Evolutionary conservation across 2,329 filamentous ascomycete genomes (phyloP).

Genomic region (Arachnomyces sp.): DNA sequence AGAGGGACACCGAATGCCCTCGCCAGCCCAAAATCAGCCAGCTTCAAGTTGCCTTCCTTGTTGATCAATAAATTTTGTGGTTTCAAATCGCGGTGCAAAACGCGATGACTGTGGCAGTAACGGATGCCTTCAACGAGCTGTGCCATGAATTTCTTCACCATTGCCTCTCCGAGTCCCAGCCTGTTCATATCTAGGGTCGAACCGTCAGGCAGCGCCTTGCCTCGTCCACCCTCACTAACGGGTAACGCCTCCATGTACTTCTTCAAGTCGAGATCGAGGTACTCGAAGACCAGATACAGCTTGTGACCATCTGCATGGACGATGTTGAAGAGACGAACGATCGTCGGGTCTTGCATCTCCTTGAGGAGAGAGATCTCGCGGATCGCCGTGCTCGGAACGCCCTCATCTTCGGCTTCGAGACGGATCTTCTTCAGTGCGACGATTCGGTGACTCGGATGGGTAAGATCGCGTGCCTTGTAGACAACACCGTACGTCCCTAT

Average conservation of each 20-base stretch:
- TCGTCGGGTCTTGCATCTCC: conserved; percentile 88
- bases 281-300: conserved; percentile 88
- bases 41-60: conserved; percentile 76
- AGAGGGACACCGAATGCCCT: conserved; percentile 86
- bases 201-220: conserved; percentile 76
- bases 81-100: conserved; percentile 48
- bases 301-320: conserved; percentile 93
- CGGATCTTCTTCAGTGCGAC: conserved; percentile 94
- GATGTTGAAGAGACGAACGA: conserved; percentile 81
- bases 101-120: conserved; percentile 82
- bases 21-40: conserved; percentile 84
- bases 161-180: conserved; percentile 66
- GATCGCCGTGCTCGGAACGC: conserved; percentile 85
- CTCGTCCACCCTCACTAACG: conserved; percentile 73
- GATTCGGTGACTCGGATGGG: conserved; percentile 65
- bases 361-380: conserved; percentile 91
- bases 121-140: conserved; percentile 77
- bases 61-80: neutral
- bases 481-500: conserved; percentile 89
- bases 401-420: conserved; percentile 89
- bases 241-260: conserved; percentile 94
- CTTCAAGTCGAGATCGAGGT: conserved; percentile 84
- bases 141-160: conserved; percentile 90
- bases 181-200: conserved; percentile 56
- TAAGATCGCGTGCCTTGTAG: conserved; percentile 85